Percentiles rank a stretch among this genome's conserved stretches.
Conservation (phyloP, 495 filamentous ascomycete species). For the Halenospora varia region DNA sequence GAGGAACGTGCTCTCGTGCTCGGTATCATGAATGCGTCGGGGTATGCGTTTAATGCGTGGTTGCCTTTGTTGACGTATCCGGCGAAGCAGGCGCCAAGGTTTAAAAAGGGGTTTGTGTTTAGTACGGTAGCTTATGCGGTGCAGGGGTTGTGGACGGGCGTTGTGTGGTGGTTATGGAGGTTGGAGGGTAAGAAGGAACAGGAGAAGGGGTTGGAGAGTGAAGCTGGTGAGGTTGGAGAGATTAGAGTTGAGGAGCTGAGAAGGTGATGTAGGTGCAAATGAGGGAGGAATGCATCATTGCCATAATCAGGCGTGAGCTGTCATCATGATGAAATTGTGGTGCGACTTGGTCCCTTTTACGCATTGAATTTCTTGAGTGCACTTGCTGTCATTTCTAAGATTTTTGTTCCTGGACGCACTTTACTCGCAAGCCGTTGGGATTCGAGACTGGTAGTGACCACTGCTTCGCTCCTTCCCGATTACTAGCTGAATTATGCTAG, state of each 20-base stretch:
- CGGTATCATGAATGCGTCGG: slow-evolving; percentile 45
- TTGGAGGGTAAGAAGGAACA: background rate
- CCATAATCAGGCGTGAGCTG: too few relatives aligned
- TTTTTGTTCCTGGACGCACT: too few relatives aligned
- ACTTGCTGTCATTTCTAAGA: too few relatives aligned
- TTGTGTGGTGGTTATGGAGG: slow-evolving; percentile 11
- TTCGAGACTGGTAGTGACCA: too few relatives aligned
- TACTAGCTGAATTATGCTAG: too few relatives aligned
- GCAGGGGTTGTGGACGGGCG: slow-evolving; percentile 26
- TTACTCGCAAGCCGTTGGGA: too few relatives aligned
- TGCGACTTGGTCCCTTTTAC: too few relatives aligned
- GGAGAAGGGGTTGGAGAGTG: too few relatives aligned
- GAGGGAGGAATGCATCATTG: too few relatives aligned
- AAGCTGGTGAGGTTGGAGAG: background rate
- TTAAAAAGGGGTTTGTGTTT: slow-evolving; percentile 34
- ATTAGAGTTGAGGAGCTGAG: background rate
- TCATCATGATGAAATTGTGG: too few relatives aligned
- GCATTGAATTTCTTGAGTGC: too few relatives aligned
- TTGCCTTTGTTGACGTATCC: slow-evolving; percentile 39
- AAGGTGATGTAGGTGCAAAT: background rate
- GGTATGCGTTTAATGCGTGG: slow-evolving; percentile 45
- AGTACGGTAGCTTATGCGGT: slow-evolving; percentile 23
- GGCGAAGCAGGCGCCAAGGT: slow-evolving; percentile 35
- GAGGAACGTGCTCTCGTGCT: slow-evolving; percentile 54
- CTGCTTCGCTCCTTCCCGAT: too few relatives aligned